Conservation (phyloP, 2,329 filamentous ascomycete genomes). For the Nemania serpens region DNA sequence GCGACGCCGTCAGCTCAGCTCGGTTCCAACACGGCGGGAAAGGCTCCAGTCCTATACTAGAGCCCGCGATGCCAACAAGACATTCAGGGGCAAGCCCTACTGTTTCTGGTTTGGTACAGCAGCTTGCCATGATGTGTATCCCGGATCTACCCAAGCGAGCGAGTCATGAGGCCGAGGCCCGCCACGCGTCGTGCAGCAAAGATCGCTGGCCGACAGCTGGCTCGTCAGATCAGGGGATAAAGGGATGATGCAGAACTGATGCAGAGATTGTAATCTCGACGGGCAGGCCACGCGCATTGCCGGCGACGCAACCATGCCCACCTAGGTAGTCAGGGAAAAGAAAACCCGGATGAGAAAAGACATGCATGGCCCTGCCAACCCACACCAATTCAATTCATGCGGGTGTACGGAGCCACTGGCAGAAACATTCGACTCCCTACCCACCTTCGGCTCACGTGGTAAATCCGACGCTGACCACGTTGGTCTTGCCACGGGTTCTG, state of each 20-base stretch:
- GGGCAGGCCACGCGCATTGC: no score
- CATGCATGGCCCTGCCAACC: no score
- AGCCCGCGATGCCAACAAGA: background rate
- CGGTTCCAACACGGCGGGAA: constrained; percentile 23
- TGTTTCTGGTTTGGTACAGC: background rate
- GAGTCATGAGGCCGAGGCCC: constrained; percentile 3
- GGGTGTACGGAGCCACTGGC: no score
- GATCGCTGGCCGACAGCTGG: constrained; percentile 13
- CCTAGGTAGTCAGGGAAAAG: background rate
- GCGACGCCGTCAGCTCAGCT: background rate
- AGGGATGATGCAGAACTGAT: no score
- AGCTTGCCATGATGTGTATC: constrained; percentile 3
- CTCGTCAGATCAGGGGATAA: background rate
- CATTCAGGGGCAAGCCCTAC: background rate
- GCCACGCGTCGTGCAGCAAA: background rate
- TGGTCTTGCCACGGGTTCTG: constrained; percentile 16
- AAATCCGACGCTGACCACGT: constrained; percentile 25
- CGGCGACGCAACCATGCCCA: no score
- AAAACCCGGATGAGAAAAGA: background rate
- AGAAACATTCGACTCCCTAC: background rate
- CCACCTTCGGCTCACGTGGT: constrained; percentile 24
- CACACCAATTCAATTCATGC: no score
- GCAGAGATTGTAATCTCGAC: no score
- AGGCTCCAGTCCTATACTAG: background rate
- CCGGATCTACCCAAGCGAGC: constrained; percentile 4